A percentile compares a stretch with the other conserved stretches of the same genome.
phyloP scores from a whole-genome alignment of 2,329 filamentous ascomycete species.

The Alternaria hordeiaustralica region DNA sequence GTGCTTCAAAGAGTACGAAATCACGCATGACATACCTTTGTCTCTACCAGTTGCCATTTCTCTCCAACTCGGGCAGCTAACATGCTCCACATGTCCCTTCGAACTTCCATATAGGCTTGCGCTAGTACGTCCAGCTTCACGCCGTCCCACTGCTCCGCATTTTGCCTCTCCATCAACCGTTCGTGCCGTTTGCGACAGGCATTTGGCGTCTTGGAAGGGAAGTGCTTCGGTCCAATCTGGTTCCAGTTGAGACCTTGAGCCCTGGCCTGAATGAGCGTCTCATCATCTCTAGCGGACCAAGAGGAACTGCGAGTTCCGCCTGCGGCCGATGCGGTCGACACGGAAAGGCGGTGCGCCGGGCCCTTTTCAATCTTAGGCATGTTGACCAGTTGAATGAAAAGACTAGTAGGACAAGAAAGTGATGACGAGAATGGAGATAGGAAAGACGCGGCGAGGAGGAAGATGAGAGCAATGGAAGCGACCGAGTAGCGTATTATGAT shows the following conservation, averaged over 20 bases:
- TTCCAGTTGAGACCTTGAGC: constrained; percentile 82
- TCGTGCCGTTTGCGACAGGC: constrained; percentile 91
- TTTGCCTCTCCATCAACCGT: constrained; percentile 75
- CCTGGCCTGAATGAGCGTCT: constrained; percentile 73
- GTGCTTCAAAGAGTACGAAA: neutral
- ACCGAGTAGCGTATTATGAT: constrained; percentile 41
- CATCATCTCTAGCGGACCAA: constrained; percentile 78
- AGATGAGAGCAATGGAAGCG: constrained; percentile 31
- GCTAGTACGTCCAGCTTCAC: constrained; percentile 76
- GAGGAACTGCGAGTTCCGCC: constrained; percentile 49
- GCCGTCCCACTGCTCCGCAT: constrained; percentile 79
- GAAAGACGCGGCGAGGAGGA: constrained; percentile 22
- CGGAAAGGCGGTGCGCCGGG: constrained; percentile 36
- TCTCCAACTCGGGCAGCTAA: constrained; percentile 68
- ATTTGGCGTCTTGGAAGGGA: constrained; percentile 77
- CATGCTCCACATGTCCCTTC: constrained; percentile 81
- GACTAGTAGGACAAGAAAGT: constrained; percentile 21
- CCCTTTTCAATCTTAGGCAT: constrained; percentile 56
- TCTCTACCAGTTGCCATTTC: constrained; percentile 73
- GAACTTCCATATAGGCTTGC: constrained; percentile 77
- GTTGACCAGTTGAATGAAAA: constrained; percentile 36
- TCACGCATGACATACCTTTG: constrained; percentile 65
- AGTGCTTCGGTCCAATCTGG: constrained; percentile 77
- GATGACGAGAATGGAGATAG: constrained; percentile 15
- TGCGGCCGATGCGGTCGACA: constrained; percentile 42